A percentile compares a stretch with the other conserved stretches of the same genome.
Evolutionary conservation across 805 yeast genomes (phyloP).

Genomic region (Nakazawaea pomicola): DNA sequence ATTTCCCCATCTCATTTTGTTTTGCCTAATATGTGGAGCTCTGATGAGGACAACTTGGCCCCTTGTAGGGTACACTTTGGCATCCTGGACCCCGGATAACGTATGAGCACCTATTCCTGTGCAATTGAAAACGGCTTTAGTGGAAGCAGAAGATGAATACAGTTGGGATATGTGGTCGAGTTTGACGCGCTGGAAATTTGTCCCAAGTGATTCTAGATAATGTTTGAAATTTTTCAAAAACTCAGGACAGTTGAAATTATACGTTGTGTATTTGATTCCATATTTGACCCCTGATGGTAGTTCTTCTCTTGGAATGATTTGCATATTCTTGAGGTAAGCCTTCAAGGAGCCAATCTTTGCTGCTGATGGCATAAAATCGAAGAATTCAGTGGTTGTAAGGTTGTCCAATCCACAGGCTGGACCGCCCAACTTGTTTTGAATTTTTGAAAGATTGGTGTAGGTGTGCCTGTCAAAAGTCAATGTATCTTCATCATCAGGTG

Average conservation of each 20-base stretch:
- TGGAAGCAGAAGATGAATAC: conserved; percentile 21
- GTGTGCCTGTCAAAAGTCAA: conserved; percentile 52
- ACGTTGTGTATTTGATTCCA: conserved; percentile 55
- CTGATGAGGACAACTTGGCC: conserved; percentile 75
- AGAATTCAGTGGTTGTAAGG: conserved; percentile 52
- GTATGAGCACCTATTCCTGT: conserved; percentile 66
- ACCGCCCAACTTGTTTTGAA: conserved; percentile 47
- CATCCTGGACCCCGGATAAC: conserved; percentile 63
- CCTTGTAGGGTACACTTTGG: conserved; percentile 61
- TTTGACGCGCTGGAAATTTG: conserved; percentile 41
- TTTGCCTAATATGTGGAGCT: conserved; percentile 64
- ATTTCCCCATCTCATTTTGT: conserved; percentile 56
- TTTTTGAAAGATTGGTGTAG: conserved; percentile 38
- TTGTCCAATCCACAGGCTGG: conserved; percentile 45
- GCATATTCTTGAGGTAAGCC: conserved; percentile 45
- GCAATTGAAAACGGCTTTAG: conserved; percentile 63
- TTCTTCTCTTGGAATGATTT: conserved; percentile 28
- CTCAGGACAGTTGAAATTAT: conserved; percentile 70
- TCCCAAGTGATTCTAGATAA: conserved; percentile 43
- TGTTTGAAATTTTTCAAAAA: conserved; percentile 44
- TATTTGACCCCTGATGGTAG: conserved; percentile 48
- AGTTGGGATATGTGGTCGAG: conserved; percentile 57
- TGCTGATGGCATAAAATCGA: conserved; percentile 45
- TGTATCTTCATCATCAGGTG: conserved; percentile 50
- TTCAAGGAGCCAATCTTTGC: conserved; percentile 42